A percentile compares a stretch with the other conserved stretches of the same genome.
Evolutionary conservation across 441 rosid genomes (phyloP).

Genomic region (Syzygium malaccense): DNA sequence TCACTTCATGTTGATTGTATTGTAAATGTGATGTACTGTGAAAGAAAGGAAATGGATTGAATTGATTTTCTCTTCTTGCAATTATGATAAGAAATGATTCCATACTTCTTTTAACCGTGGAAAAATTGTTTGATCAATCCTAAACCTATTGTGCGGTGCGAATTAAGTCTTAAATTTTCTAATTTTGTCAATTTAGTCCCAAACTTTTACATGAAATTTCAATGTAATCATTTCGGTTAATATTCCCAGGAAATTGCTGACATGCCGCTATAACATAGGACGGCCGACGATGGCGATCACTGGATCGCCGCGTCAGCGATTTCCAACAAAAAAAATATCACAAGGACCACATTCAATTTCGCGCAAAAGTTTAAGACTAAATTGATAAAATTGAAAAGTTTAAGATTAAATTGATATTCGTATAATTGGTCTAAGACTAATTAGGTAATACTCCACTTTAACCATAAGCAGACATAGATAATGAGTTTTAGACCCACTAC

Average conservation of each 20-base stretch:
- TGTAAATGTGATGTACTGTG: background rate
- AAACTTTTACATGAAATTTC: background rate
- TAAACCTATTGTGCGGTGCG: fast-evolving
- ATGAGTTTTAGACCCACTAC: background rate
- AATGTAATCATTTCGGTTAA: fast-evolving
- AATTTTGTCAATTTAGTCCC: background rate
- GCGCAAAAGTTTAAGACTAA: fast-evolving
- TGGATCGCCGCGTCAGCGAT: fast-evolving
- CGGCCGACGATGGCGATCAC: background rate
- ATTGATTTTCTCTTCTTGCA: background rate
- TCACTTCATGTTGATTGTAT: background rate
- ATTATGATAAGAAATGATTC: background rate
- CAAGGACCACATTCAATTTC: background rate
- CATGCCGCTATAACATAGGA: too few species aligned
- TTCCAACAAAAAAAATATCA: fast-evolving
- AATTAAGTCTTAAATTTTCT: too few species aligned
- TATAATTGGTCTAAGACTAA: background rate
- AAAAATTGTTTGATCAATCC: background rate
- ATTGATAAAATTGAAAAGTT: too few species aligned
- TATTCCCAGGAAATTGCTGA: background rate
- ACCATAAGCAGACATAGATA: background rate
- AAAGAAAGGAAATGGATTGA: background rate
- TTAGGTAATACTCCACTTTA: background rate
- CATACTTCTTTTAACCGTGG: background rate
- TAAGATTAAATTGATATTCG: background rate